Evolutionary conservation across 2,329 filamentous ascomycete species (phyloP), one percentile per base, ranked within the genome.

Genomic region (Camillea tinctor): DNA sequence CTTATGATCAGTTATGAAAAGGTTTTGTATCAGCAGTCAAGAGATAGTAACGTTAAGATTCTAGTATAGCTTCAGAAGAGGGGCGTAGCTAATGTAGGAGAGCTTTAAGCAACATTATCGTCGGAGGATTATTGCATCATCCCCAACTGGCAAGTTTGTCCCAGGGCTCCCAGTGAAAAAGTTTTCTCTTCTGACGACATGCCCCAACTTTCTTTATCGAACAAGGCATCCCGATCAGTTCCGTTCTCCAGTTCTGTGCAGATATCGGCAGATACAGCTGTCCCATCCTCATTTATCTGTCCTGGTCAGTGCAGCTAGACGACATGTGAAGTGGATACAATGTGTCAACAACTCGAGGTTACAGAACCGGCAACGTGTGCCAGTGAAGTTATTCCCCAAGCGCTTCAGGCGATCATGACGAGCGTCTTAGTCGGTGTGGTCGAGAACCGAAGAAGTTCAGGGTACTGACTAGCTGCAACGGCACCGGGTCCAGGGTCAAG

Each of bases 321-420:
- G 63, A 63, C 64, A 65, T 64, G 63, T 68, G 64, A 68, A 64
- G 66, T 68, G 66, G 66, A 58, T 61, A 55, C 15, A 22, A 3
- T 52, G 50, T 23, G 58, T 61, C 58, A 63, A 58, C 55, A 55
- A 30, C 24, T 17, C n/a, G 58, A 50, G 11, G 52, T 36, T 20
- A 24, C 52, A 15, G 36, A 30, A 44, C 11, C 6, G 11, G 36
- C 36, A 44, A 44, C 36, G 36, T 44, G 36, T 44, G 36, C 36
- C 36, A 44, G 36, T 44, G 36, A 44, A 44, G 36, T 44, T 44
- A 44, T 44, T 44, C 36, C 36, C 36, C 36, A 44, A 44, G 36
- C 36, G 36, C 36, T n/a, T n/a, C 13, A 44, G 36, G 36, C 36
- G 36, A 44, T n/a, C 36, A 6, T 44, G 36, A 17, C 36, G 17